Evolutionary conservation across 208 protist genomes (phyloP), one percentile per base, ranked within the genome.

Genomic region (Perkinsela sp.): DNA sequence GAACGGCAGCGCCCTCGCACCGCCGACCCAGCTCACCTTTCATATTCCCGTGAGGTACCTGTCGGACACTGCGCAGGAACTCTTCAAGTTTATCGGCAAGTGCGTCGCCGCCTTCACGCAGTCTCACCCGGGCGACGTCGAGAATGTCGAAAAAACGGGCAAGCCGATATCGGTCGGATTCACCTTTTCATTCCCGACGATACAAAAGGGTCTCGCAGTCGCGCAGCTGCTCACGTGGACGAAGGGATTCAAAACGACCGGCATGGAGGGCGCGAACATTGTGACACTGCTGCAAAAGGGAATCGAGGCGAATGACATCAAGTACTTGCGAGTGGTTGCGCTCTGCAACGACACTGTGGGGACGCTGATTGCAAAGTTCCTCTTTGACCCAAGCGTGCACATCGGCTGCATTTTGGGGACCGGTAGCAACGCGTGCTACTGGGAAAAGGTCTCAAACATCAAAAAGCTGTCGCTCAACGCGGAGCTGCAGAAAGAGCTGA

Each of bases 301-400:
- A n/a, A 76, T 89, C 68, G 31, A 76, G 31, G 72, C 74, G 67
- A 68, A 84, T 67, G 70, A 75, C 15, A 69, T 92, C 48, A 79
- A 90, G 31, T 75, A 89, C 68, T 57, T 57, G 40, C 79, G 76
- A 48, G 81, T 93, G n/a, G 78, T 80, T 57, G 88, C 88, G 1
- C 74, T 93, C 28, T 83, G 79, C 76, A 93, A 93, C 74, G 88
- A 93, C 78, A 93, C 88, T 30, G 85, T 93, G 22, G 88, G 88
- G 32, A 93, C 88, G 28, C 75, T 90, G 40, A 76, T 90, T 30
- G 78, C 86, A 13, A 73, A 75, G 48, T 86, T 80, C 76, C 83
- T 88, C 73, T 67, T 76, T 32, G 80, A 92, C 67, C 69, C 72
- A 29, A 75, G 80, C 66, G 69, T 70, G 66, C 72, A 83, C 72